Evolutionary conservation across 768 basidiomycete species (phyloP).

Genomic region (Rhodosporidiobolus sp.): DNA sequence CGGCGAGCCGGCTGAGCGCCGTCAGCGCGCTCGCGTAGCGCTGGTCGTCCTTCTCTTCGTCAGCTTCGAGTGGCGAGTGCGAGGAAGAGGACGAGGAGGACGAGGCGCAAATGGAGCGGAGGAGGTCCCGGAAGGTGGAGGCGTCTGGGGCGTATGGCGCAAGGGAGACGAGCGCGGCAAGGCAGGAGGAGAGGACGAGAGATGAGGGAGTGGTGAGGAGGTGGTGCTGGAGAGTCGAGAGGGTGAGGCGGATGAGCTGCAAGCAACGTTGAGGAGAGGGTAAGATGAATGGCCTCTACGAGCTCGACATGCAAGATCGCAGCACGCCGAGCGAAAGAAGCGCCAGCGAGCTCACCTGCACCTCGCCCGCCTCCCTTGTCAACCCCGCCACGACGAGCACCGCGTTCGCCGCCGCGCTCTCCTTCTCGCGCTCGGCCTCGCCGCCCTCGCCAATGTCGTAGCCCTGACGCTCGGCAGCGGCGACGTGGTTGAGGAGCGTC

Average conservation of each 20-base stretch:
- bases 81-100: not conserved
- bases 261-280: not conserved
- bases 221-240: not conserved
- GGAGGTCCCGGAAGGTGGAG: not conserved
- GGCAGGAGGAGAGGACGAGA: not conserved
- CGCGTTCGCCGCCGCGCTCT: not conserved
- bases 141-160: not conserved
- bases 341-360: not conserved
- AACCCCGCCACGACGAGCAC: not conserved
- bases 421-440: not conserved
- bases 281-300: not conserved
- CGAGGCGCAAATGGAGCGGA: not conserved
- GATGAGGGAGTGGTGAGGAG: not conserved
- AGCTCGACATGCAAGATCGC: too few species aligned
- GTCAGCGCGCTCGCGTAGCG: not conserved
- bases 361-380: not conserved
- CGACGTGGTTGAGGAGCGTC: constrained; percentile 87
- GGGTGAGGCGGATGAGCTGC: constrained; percentile 5
- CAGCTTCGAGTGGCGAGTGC: not conserved
- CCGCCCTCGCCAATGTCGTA: not conserved
- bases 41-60: not conserved
- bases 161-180: constrained; percentile 1
- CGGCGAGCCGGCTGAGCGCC: not conserved
- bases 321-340: not conserved
- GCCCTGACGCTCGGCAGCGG: constrained; percentile 43